These are phyloP conservation scores for Phytophthora tentaculata DNA, from an alignment of 352 stramenopile species.

Conservation along the genomic window DNA sequence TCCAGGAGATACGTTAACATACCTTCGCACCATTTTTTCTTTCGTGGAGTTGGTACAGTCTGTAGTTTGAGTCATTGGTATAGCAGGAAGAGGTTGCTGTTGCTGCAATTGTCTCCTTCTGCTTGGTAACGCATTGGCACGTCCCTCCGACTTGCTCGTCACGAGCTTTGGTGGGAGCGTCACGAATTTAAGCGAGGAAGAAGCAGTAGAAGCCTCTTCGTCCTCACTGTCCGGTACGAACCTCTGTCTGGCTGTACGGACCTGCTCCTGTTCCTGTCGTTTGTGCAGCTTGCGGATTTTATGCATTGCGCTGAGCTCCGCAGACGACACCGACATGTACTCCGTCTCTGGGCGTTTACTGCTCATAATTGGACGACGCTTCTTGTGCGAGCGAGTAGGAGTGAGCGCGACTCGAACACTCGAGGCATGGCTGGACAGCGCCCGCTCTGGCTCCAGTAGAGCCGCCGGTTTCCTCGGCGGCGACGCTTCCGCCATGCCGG, in stretches of 20 bases:
- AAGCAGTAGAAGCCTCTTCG: slow-evolving; percentile 20
- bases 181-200: slow-evolving; percentile 18
- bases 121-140: slow-evolving; percentile 19
- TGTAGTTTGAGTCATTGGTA: slow-evolving; percentile 5
- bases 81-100: slow-evolving; percentile 9
- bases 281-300: slow-evolving; percentile 6
- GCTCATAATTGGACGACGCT: slow-evolving; percentile 14
- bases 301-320: slow-evolving; percentile 8
- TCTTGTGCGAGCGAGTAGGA: slow-evolving; percentile 23
- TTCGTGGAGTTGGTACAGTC: slow-evolving; percentile 1
- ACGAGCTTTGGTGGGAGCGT: slow-evolving; percentile 27
- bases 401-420: slow-evolving; percentile 22
- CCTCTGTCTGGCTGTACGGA: slow-evolving; percentile 30
- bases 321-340: neutral
- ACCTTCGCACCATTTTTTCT: slow-evolving; percentile 17
- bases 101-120: slow-evolving; percentile 21
- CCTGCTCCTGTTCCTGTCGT: slow-evolving; percentile 24
- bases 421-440: slow-evolving; percentile 5
- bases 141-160: slow-evolving; percentile 30
- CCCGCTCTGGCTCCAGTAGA: slow-evolving; percentile 8
- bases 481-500: slow-evolving; percentile 27
- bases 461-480: slow-evolving; percentile 23
- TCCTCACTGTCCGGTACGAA: slow-evolving; percentile 42
- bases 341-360: slow-evolving; percentile 12
- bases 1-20: slow-evolving; percentile 8